phyloP scores from a whole-genome alignment of 192 early-diverging fungal genomes.

The Podila epicladia region DNA sequence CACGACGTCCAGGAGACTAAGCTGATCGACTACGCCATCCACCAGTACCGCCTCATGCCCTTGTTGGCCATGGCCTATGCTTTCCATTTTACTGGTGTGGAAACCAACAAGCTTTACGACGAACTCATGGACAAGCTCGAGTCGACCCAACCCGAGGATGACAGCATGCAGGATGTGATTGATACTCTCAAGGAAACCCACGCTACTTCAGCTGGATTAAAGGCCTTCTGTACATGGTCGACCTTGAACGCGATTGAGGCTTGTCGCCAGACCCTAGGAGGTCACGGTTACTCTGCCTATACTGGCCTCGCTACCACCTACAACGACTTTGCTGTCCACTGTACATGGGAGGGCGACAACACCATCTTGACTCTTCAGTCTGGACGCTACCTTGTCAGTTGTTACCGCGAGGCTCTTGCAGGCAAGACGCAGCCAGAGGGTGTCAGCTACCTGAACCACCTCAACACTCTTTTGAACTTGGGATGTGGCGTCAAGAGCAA shows the following conservation, averaged over 20 bases:
- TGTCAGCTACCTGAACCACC: conserved; percentile 76
- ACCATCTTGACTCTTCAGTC: conserved; percentile 89
- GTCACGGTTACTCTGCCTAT: conserved; percentile 92
- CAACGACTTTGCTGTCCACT: conserved; percentile 88
- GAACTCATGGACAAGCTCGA: conserved; percentile 79
- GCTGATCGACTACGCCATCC: conserved; percentile 90
- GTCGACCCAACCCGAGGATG: conserved; percentile 67
- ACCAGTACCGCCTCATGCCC: conserved; percentile 91
- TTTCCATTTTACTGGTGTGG: conserved; percentile 89
- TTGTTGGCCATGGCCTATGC: conserved; percentile 90
- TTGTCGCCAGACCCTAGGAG: conserved; percentile 88
- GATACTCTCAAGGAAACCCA: conserved; percentile 90
- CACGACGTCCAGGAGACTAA: conserved; percentile 79
- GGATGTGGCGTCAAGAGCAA: conserved; percentile 58
- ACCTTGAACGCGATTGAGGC: conserved; percentile 88
- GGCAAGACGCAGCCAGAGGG: conserved; percentile 81
- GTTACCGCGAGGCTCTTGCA: conserved; percentile 70
- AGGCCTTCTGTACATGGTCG: conserved; percentile 93
- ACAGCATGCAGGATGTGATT: conserved; percentile 66
- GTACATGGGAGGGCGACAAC: conserved; percentile 91
- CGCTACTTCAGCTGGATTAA: conserved; percentile 88
- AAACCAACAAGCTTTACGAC: conserved; percentile 81
- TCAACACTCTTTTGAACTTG: conserved; percentile 56
- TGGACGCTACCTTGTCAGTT: conserved; percentile 83
- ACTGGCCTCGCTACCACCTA: conserved; percentile 88